A percentile compares a stretch with the other conserved stretches of the same genome.
phyloP scores from a whole-genome alignment of 2,329 filamentous ascomycete genomes.

The Hypoxylon sp. region DNA sequence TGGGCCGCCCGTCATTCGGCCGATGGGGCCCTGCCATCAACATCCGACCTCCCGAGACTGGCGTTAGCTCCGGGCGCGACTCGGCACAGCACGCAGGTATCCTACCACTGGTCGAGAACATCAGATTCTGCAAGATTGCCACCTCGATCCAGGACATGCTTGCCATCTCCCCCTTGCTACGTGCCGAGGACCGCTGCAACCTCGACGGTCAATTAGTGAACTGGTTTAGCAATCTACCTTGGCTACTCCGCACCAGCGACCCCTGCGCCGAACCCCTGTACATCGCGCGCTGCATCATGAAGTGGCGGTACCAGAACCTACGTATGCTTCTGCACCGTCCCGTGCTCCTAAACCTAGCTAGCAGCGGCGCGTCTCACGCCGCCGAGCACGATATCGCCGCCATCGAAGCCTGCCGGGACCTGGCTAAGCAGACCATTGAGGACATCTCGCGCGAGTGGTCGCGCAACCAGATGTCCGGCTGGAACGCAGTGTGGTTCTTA shows the following conservation, averaged over 20 bases:
- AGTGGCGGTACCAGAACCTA: conserved; percentile 85
- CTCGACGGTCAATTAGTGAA: conserved; percentile 77
- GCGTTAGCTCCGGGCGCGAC: conserved; percentile 62
- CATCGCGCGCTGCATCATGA: conserved; percentile 80
- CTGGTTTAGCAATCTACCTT: conserved; percentile 80
- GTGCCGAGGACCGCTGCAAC: conserved; percentile 73
- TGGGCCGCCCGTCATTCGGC: conserved; percentile 77
- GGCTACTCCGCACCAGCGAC: conserved; percentile 73
- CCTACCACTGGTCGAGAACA: conserved; percentile 79
- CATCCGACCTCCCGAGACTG: conserved; percentile 71
- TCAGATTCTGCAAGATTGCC: conserved; percentile 83
- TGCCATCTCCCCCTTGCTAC: conserved; percentile 75
- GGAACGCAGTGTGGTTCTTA: conserved; percentile 86
- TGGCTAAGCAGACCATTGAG: conserved; percentile 78
- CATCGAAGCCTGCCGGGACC: conserved; percentile 75
- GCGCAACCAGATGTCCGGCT: conserved; percentile 81
- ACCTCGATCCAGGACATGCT: conserved; percentile 83
- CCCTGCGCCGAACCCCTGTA: conserved; percentile 78
- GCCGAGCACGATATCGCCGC: conserved; percentile 74
- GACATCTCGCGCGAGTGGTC: conserved; percentile 79
- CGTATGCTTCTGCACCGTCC: conserved; percentile 82
- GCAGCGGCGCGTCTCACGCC: conserved; percentile 64
- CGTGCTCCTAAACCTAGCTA: conserved; percentile 75
- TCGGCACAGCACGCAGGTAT: conserved; percentile 73
- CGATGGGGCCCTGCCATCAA: conserved; percentile 77